A percentile compares a stretch with the other conserved stretches of the same genome.
Evolutionary conservation across 225 moss, liverwort and hornwort genomes (phyloP).

Genomic region (Sphagnum tenellum): DNA sequence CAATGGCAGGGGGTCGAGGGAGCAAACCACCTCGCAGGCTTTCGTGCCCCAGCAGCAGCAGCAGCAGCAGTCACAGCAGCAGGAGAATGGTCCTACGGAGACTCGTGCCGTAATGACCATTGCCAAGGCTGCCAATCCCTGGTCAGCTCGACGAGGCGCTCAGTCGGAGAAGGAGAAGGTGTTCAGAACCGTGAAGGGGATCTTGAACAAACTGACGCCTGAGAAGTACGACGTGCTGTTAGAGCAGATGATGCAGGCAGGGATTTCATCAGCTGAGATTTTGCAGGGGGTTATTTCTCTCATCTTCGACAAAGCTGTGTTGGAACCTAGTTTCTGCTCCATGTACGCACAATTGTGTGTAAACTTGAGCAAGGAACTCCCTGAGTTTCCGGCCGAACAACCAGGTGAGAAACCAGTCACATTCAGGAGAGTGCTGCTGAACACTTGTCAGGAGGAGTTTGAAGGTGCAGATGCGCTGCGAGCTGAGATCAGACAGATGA

Average conservation of each 20-base stretch:
- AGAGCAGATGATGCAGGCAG: constrained; percentile 39
- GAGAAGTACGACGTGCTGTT: constrained; percentile 37
- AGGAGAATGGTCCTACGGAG: not conserved
- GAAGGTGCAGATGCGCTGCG: constrained; percentile 14
- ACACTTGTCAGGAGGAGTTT: too few relatives aligned
- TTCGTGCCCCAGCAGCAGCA: constrained; percentile 8
- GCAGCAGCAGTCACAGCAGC: not conserved
- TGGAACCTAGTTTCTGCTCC: constrained; percentile 48
- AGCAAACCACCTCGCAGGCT: constrained; percentile 13
- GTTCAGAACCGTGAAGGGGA: constrained; percentile 39
- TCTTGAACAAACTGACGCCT: constrained; percentile 49
- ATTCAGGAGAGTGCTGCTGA: constrained; percentile 3
- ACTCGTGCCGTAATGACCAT: constrained; percentile 19
- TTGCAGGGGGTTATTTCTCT: constrained; percentile 45
- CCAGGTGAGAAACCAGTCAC: constrained; percentile 32
- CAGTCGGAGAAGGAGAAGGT: constrained; percentile 51
- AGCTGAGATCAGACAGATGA: constrained; percentile 36
- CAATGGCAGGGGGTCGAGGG: constrained; percentile 19
- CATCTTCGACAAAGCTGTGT: constrained; percentile 47
- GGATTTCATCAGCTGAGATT: constrained; percentile 40
- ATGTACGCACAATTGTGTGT: constrained; percentile 47
- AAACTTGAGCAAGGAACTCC: constrained; percentile 21
- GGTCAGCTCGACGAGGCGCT: constrained; percentile 36
- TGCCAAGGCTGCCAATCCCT: constrained; percentile 37
- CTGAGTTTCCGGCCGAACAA: constrained; percentile 12